A percentile compares a stretch with the other conserved stretches of the same genome.
phyloP scores from a whole-genome alignment of 495 filamentous ascomycete genomes.

The Usnea hakonensis region DNA sequence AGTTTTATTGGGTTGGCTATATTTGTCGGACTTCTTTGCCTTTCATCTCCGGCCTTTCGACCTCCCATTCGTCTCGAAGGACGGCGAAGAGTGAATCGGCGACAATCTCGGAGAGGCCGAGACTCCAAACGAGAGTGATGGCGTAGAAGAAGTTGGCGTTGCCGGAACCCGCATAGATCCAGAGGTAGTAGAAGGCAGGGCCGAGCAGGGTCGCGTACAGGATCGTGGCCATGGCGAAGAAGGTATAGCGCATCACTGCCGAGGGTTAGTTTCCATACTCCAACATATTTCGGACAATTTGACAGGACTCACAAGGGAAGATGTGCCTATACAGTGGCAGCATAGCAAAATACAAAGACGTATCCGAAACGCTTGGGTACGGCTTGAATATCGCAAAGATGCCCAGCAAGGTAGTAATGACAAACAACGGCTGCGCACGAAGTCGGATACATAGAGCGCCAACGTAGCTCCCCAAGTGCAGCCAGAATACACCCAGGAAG shows the following conservation, averaged over 20 bases:
- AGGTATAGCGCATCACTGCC: constrained; percentile 85
- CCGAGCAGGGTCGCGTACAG: constrained; percentile 84
- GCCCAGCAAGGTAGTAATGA: constrained; percentile 71
- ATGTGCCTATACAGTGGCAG: constrained; percentile 85
- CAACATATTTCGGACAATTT: background rate
- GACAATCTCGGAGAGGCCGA: constrained; percentile 73
- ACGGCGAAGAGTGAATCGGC: constrained; percentile 82
- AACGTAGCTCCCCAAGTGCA: constrained; percentile 84
- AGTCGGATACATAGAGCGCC: constrained; percentile 74
- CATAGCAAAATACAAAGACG: constrained; percentile 71
- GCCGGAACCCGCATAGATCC: constrained; percentile 96
- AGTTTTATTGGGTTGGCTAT: constrained; percentile 31
- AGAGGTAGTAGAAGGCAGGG: constrained; percentile 92
- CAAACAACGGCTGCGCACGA: constrained; percentile 76
- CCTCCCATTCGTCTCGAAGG: constrained; percentile 88
- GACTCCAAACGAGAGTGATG: constrained; percentile 94
- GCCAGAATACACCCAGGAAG: constrained; percentile 96
- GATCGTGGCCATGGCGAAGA: constrained; percentile 70
- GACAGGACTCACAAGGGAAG: constrained; percentile 65
- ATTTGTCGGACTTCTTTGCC: constrained; percentile 84
- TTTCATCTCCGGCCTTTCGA: constrained; percentile 79
- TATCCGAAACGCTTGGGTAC: constrained; percentile 87
- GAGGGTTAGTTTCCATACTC: constrained; percentile 5
- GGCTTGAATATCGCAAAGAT: constrained; percentile 92
- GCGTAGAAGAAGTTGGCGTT: constrained; percentile 99